Evolutionary conservation across 2,329 filamentous ascomycete species (phyloP).

Genomic region (Microdochium bolleyi): DNA sequence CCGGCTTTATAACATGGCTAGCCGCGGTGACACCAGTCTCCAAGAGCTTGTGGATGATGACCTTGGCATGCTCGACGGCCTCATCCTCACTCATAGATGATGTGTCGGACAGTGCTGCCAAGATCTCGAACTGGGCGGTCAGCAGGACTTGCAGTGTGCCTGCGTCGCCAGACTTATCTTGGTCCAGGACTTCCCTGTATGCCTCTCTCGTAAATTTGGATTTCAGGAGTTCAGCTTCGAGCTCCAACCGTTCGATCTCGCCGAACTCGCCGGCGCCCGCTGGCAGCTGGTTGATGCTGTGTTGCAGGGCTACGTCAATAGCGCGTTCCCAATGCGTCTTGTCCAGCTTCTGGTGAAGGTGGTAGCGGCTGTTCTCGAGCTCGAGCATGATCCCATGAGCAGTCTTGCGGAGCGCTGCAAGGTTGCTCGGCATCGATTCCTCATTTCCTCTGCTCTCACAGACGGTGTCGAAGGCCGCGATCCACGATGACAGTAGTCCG

Average conservation of each 20-base stretch:
- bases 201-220: constrained; percentile 74
- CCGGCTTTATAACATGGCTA: constrained; percentile 83
- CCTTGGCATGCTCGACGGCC: constrained; percentile 71
- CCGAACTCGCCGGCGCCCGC: constrained; percentile 60
- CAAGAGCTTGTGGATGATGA: constrained; percentile 69
- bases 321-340: constrained; percentile 81
- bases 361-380: constrained; percentile 81
- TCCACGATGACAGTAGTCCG: constrained; percentile 80
- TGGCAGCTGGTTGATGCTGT: constrained; percentile 71
- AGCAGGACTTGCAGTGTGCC: constrained; percentile 75
- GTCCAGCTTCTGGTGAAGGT: constrained; percentile 77
- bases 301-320: constrained; percentile 80
- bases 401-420: constrained; percentile 74
- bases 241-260: constrained; percentile 64
- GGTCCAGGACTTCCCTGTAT: constrained; percentile 68
- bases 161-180: constrained; percentile 74
- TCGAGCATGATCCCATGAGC: constrained; percentile 84
- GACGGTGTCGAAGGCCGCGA: constrained; percentile 80
- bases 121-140: constrained; percentile 84
- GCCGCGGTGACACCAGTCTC: constrained; percentile 66
- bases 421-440: constrained; percentile 57
- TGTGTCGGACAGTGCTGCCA: constrained; percentile 75
- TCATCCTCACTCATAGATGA: constrained; percentile 76
- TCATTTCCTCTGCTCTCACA: constrained; percentile 66
- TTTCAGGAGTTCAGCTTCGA: constrained; percentile 83